phyloP scores from a whole-genome alignment of 2,329 filamentous ascomycete species.

The Westerdykella ornata region DNA sequence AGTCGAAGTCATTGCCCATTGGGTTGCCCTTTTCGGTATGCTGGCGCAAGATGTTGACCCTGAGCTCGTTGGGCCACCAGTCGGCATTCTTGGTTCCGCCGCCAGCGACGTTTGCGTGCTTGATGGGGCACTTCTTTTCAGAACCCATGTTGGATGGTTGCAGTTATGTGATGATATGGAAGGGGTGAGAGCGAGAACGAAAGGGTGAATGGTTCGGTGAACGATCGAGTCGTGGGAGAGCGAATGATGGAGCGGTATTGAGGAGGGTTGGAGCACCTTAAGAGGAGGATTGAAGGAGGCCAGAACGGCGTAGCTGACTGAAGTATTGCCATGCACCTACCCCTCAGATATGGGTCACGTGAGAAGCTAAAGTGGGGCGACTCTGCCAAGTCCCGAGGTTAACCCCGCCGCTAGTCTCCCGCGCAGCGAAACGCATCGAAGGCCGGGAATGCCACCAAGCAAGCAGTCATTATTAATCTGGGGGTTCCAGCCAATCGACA shows the following conservation, averaged over 20 bases:
- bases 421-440: too few species aligned
- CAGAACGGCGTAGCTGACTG: not conserved
- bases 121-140: conserved; percentile 32
- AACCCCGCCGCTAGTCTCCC: too few species aligned
- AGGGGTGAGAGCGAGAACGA: not conserved
- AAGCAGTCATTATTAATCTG: too few species aligned
- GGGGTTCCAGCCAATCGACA: too few species aligned
- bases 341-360: not conserved
- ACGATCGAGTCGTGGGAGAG: not conserved
- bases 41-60: conserved; percentile 67
- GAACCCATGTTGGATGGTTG: conserved; percentile 2
- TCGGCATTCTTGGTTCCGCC: conserved; percentile 62
- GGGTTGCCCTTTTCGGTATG: conserved; percentile 60
- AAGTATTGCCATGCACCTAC: not conserved
- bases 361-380: not conserved
- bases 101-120: conserved; percentile 40
- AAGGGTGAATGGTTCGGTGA: not conserved
- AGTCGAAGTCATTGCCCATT: conserved; percentile 60
- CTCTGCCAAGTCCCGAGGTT: too few species aligned
- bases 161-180: not conserved
- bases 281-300: not conserved
- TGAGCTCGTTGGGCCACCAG: conserved; percentile 68
- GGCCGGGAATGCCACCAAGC: too few species aligned
- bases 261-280: not conserved
- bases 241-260: not conserved